These are phyloP conservation scores for Aspergillus udagawae DNA, from an alignment of 2,329 filamentous ascomycete species.

Conservation along the genomic window DNA sequence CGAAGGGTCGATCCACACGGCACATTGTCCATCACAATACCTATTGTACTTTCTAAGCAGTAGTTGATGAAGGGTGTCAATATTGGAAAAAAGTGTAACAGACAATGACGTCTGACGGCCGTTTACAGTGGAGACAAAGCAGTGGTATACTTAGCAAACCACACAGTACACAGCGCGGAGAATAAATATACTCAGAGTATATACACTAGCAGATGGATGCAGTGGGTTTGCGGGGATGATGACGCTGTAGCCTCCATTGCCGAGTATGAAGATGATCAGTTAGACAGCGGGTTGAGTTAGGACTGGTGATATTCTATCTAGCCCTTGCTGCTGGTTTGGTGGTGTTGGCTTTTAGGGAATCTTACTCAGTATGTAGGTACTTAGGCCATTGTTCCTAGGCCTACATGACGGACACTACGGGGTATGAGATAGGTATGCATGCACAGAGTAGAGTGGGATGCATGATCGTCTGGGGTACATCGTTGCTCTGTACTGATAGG, in stretches of 20 bases:
- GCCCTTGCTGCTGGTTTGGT: background rate
- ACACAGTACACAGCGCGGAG: too few relatives aligned
- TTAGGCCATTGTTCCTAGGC: too few relatives aligned
- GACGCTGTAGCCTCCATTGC: too few relatives aligned
- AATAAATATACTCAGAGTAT: background rate
- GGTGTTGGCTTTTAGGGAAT: background rate
- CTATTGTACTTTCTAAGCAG: too few relatives aligned
- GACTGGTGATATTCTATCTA: background rate
- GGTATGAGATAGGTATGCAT: too few relatives aligned
- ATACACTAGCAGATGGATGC: too few relatives aligned
- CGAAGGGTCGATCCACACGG: background rate
- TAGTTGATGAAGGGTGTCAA: too few relatives aligned
- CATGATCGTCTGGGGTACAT: background rate
- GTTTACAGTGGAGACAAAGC: background rate
- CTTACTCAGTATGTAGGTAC: too few relatives aligned
- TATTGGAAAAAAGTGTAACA: background rate
- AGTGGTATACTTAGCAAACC: too few relatives aligned
- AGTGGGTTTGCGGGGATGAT: background rate
- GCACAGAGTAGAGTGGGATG: background rate
- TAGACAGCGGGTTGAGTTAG: background rate
- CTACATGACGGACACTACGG: too few relatives aligned
- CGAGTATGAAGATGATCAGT: background rate
- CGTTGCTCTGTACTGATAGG: background rate
- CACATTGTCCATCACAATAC: background rate
- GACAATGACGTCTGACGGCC: background rate